Percentiles rank a stretch among this genome's conserved stretches.
These are phyloP conservation scores for Wallacemonas rigidus DNA, from an alignment of 208 protist genomes.

Conservation along the genomic window DNA sequence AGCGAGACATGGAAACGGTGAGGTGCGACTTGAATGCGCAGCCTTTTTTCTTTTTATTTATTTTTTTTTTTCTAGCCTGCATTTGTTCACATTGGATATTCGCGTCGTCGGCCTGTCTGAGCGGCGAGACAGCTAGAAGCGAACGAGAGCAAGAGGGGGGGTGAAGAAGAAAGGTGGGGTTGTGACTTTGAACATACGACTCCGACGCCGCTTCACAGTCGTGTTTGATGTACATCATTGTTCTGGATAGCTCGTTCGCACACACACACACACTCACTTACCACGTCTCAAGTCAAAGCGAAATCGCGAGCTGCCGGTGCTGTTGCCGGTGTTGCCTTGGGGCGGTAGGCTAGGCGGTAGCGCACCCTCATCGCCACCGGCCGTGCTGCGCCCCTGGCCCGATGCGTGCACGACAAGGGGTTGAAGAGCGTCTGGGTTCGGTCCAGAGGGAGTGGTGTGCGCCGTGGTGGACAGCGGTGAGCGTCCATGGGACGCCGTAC, in stretches of 20 bases:
- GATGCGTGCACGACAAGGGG: conserved; percentile 26
- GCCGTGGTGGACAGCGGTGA: not conserved
- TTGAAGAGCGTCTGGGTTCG: conserved; percentile 12
- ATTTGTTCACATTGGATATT: not conserved
- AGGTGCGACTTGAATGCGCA: too few species aligned
- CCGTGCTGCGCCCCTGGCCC: not conserved
- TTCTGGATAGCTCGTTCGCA: not conserved
- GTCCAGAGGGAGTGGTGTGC: not conserved
- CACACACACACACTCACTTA: not conserved
- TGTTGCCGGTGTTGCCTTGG: not conserved
- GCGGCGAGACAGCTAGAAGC: too few species aligned
- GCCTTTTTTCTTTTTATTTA: conserved; percentile 1
- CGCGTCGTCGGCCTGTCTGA: too few species aligned
- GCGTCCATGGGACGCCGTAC: too few species aligned
- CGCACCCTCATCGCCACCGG: not conserved
- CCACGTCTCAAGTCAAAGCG: conserved; percentile 19
- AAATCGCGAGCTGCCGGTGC: conserved; percentile 9
- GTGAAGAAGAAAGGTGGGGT: not conserved
- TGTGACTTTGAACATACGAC: too few species aligned
- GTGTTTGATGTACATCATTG: too few species aligned
- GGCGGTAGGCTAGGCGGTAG: conserved; percentile 1
- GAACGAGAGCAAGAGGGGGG: too few species aligned
- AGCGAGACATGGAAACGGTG: too few species aligned
- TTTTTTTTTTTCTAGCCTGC: conserved; percentile 11
- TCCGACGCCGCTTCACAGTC: too few species aligned